Conservation (phyloP, 1,139 yeast species). For the Arxiozyma heterogenica region DNA sequence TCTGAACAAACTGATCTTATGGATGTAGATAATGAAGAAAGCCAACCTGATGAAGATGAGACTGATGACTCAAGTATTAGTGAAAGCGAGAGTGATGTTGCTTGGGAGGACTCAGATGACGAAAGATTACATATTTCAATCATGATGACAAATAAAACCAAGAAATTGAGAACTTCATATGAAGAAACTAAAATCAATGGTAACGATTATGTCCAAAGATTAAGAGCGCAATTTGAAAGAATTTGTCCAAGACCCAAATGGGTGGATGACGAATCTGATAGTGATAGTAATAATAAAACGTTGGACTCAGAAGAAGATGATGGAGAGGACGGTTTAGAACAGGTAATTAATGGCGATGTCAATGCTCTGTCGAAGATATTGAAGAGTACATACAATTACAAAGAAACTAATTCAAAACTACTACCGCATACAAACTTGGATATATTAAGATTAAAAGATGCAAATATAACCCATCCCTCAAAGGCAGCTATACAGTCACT, state of each 20-base stretch:
- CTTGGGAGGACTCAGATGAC: conserved; percentile 93
- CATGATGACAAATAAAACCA: conserved; percentile 48
- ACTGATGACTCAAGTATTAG: conserved; percentile 31
- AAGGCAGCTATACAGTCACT: conserved; percentile 75
- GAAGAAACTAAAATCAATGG: conserved; percentile 56
- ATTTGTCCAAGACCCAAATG: conserved; percentile 84
- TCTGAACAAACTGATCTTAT: conserved; percentile 30
- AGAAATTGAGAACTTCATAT: conserved; percentile 61
- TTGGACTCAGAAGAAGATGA: conserved; percentile 23
- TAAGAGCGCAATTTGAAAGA: conserved; percentile 77
- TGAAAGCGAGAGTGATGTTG: conserved; percentile 39
- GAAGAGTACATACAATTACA: conserved; percentile 48
- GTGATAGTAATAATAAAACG: conserved; percentile 29
- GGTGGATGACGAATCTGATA: conserved; percentile 42
- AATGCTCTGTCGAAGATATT: conserved; percentile 54
- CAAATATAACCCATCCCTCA: conserved; percentile 60
- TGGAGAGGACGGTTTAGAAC: conserved; percentile 34
- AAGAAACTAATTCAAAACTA: conserved; percentile 44
- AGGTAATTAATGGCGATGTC: conserved; percentile 36
- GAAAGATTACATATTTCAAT: conserved; percentile 61
- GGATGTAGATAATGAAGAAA: conserved; percentile 20
- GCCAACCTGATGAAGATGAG: conserved; percentile 24
- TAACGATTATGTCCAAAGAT: conserved; percentile 55
- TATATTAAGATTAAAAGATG: conserved; percentile 75
- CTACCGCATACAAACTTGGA: conserved; percentile 66